Base-by-base conservation (phyloP, 1,139 yeast species). In the Sugiyamaella sp. region DNA sequence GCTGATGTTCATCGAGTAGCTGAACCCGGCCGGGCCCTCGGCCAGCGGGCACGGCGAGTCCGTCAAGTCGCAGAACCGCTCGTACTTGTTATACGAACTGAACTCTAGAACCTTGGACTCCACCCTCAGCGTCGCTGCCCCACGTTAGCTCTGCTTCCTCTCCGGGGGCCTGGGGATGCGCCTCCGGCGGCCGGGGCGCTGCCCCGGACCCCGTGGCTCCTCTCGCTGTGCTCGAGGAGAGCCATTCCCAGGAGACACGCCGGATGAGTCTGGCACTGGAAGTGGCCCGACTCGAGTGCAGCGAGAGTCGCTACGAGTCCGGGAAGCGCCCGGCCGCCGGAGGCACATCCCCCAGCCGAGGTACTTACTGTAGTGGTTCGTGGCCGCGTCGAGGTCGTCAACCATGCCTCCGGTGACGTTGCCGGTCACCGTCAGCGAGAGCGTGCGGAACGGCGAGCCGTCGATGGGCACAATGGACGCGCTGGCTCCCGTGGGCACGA, bases 1-100 rank as follows among this genome's bases (percentile, higher is more conserved):
- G 21, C 59, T 51, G 16, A 68, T 57, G 22, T 60, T 55, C 55
- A 61, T 65, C 21, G 60, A 53, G 49, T 63, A 62, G 24, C 54
- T 44, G 47, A 71, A 63, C 20, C 66, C 53, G 33, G 45, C 48
- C 16, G 61, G 55, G 1, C 56, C 58, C 14, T 65, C 62, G 2
- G 63, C 63, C 16, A 68, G 57, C 20, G 74, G 73, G 51, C 74
- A 71, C 4, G 53, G 47, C 4, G 47, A n/a, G 19, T 52, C 47
- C 5, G 60, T 61, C 35, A 44, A 49, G 22, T 61, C 59, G 57
- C 73, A 70, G 52, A 70, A 64, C 42, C 70, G 63, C n/a, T 57
- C 51, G 54, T 60, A 67, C 16, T 57, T 39, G 39, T 57, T 53
- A 40, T 55, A 54, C 24, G 62, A 44, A 4, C 46, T 46, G 46